phyloP scores from a whole-genome alignment of 805 yeast genomes.

The Kockiozyma suomiensis region DNA sequence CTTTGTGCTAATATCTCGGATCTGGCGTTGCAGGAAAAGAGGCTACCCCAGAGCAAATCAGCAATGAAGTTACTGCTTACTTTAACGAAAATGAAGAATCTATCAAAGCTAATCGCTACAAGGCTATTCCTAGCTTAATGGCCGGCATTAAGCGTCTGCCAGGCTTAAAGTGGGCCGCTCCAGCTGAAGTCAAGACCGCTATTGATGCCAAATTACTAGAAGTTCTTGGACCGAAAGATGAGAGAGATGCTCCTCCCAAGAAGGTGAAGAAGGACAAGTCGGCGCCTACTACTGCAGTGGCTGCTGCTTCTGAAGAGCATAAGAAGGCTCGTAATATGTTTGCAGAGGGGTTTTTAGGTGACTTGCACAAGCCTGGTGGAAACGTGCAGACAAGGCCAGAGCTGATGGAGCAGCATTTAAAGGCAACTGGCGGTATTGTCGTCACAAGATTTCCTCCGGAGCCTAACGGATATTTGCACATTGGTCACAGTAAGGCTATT shows the following conservation, averaged over 20 bases:
- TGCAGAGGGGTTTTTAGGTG: constrained; percentile 92
- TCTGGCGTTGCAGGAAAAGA: constrained; percentile 55
- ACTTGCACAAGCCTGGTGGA: constrained; percentile 91
- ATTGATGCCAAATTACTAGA: constrained; percentile 76
- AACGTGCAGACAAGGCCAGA: constrained; percentile 90
- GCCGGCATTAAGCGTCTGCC: constrained; percentile 75
- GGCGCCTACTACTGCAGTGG: constrained; percentile 25
- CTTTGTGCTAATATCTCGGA: not conserved
- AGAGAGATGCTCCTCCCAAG: constrained; percentile 80
- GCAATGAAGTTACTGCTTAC: constrained; percentile 58
- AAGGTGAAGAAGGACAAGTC: constrained; percentile 48
- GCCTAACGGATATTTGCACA: constrained; percentile 96
- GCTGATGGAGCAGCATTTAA: constrained; percentile 76
- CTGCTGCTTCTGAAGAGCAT: constrained; percentile 51
- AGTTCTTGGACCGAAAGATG: constrained; percentile 92
- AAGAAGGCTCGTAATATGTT: constrained; percentile 58
- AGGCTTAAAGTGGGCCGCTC: constrained; percentile 88
- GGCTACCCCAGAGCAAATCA: constrained; percentile 67
- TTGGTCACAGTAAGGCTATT: constrained; percentile 97
- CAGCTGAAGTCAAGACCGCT: constrained; percentile 80
- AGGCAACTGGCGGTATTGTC: constrained; percentile 77
- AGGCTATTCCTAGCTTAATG: constrained; percentile 72
- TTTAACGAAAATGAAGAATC: constrained; percentile 61
- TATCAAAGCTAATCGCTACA: constrained; percentile 74
- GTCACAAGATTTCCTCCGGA: constrained; percentile 98